Evolutionary conservation across 495 filamentous ascomycete genomes (phyloP).

Genomic region (Aspergillus haitiensis): DNA sequence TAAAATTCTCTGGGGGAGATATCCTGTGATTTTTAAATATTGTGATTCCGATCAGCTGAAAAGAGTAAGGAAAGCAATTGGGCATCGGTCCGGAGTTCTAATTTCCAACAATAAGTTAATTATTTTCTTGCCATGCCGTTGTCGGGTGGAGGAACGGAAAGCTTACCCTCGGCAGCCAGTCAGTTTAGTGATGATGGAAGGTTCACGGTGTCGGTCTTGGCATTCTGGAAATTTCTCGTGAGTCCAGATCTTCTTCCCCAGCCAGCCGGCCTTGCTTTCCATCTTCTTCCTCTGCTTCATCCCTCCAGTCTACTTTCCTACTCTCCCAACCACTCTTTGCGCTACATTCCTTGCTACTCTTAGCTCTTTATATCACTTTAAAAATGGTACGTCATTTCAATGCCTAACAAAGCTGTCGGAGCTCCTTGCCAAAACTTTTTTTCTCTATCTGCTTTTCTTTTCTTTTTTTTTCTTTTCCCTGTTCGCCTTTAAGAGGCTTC

Average conservation of each 20-base stretch:
- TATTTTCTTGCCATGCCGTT: background rate
- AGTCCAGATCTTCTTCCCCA: slow-evolving; percentile 41
- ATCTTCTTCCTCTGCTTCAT: slow-evolving; percentile 35
- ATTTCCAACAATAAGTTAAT: background rate
- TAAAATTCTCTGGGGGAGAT: background rate
- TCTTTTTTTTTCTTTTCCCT: background rate
- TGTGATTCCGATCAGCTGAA: background rate
- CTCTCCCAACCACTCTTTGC: slow-evolving; percentile 10
- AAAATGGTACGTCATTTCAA: slow-evolving; percentile 33
- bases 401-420: background rate
- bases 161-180: slow-evolving; percentile 37
- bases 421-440: slow-evolving; percentile 17
- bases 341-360: background rate
- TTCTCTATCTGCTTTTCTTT: background rate
- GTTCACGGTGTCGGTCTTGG: slow-evolving; percentile 49
- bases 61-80: background rate
- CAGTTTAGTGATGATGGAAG: slow-evolving; percentile 18
- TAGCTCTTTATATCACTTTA: slow-evolving; percentile 17
- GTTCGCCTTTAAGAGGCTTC: slow-evolving; percentile 8
- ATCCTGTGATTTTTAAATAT: background rate
- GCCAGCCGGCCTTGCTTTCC: slow-evolving; percentile 29
- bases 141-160: slow-evolving; percentile 11
- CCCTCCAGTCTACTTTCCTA: slow-evolving; percentile 25
- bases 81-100: background rate
- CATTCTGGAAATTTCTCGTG: slow-evolving; percentile 58